These are phyloP conservation scores for Chrysoporthe deuterocubensis DNA, from an alignment of 2,329 filamentous ascomycete genomes.

Conservation along the genomic window DNA sequence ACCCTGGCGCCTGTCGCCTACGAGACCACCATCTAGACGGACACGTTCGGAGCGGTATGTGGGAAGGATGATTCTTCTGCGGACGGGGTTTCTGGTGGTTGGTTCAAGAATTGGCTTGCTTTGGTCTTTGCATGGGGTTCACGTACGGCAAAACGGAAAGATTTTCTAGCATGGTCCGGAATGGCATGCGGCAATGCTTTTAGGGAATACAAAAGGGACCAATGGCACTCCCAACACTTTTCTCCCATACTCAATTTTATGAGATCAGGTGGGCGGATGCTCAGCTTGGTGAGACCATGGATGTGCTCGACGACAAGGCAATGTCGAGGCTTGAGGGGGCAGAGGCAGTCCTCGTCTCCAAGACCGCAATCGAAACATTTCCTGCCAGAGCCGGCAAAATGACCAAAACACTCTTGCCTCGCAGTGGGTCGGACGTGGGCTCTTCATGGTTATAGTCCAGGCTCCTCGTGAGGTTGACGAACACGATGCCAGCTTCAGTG, in stretches of 20 bases:
- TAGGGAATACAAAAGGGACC: slow-evolving; percentile 38
- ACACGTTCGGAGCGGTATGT: slow-evolving; percentile 37
- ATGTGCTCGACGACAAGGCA: slow-evolving; percentile 10
- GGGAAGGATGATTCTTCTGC: slow-evolving; percentile 30
- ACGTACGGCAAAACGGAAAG: slow-evolving; percentile 40
- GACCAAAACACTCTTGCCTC: not conserved
- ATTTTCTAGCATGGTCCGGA: slow-evolving; percentile 39
- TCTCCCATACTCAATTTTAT: slow-evolving; percentile 20
- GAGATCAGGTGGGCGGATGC: slow-evolving; percentile 26
- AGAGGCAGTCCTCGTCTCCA: slow-evolving; percentile 14
- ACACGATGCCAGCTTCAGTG: not conserved
- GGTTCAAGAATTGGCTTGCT: slow-evolving; percentile 36
- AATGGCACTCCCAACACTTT: slow-evolving; percentile 32
- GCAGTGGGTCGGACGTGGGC: not conserved
- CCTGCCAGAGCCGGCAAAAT: slow-evolving; percentile 12
- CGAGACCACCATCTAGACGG: slow-evolving; percentile 93
- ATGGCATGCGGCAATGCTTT: slow-evolving; percentile 39
- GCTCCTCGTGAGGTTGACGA: not conserved
- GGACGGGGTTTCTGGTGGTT: slow-evolving; percentile 18
- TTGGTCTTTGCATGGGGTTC: slow-evolving; percentile 41
- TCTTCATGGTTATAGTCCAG: not conserved
- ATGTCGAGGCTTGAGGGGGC: slow-evolving; percentile 10
- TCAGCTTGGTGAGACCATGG: slow-evolving; percentile 7
- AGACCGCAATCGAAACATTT: slow-evolving; percentile 25
- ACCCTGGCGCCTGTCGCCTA: slow-evolving; percentile 90